A percentile compares a stretch with the other conserved stretches of the same genome.
Evolutionary conservation across 192 early-diverging fungal genomes (phyloP).

Genomic region (Coemansia sp.): DNA sequence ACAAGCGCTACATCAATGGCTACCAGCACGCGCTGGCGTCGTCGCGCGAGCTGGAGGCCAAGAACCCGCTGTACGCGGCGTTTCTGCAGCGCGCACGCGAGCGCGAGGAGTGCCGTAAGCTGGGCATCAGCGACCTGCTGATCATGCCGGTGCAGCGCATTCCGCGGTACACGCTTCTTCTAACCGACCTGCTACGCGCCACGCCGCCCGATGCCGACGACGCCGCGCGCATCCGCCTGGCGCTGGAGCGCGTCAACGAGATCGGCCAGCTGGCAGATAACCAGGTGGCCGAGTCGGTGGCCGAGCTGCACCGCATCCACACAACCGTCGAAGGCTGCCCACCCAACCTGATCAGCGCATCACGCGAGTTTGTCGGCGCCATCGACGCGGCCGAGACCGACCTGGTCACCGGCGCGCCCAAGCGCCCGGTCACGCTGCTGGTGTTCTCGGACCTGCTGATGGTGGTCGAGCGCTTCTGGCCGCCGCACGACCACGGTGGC

Average conservation of each 20-base stretch:
- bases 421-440: slow-evolving; percentile 47
- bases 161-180: slow-evolving; percentile 71
- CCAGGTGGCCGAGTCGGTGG: slow-evolving; percentile 52
- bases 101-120: slow-evolving; percentile 60
- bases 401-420: slow-evolving; percentile 44
- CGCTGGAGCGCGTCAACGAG: slow-evolving; percentile 52
- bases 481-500: slow-evolving; percentile 41
- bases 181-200: slow-evolving; percentile 55
- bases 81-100: slow-evolving; percentile 59
- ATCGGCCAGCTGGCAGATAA: slow-evolving; percentile 57
- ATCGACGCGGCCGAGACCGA: slow-evolving; percentile 53
- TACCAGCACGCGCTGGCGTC: slow-evolving; percentile 60
- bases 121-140: slow-evolving; percentile 70
- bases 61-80: slow-evolving; percentile 55
- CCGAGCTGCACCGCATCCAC: slow-evolving; percentile 54
- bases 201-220: slow-evolving; percentile 47
- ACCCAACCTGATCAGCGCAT: slow-evolving; percentile 59
- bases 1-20: slow-evolving; percentile 64
- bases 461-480: slow-evolving; percentile 56
- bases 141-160: slow-evolving; percentile 81
- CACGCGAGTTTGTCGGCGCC: slow-evolving; percentile 52
- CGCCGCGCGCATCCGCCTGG: slow-evolving; percentile 37
- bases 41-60: slow-evolving; percentile 57
- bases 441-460: slow-evolving; percentile 55
- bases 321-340: slow-evolving; percentile 54